phyloP scores from a whole-genome alignment of 2,329 filamentous ascomycete genomes.

The Pseudogymnoascus sp. region DNA sequence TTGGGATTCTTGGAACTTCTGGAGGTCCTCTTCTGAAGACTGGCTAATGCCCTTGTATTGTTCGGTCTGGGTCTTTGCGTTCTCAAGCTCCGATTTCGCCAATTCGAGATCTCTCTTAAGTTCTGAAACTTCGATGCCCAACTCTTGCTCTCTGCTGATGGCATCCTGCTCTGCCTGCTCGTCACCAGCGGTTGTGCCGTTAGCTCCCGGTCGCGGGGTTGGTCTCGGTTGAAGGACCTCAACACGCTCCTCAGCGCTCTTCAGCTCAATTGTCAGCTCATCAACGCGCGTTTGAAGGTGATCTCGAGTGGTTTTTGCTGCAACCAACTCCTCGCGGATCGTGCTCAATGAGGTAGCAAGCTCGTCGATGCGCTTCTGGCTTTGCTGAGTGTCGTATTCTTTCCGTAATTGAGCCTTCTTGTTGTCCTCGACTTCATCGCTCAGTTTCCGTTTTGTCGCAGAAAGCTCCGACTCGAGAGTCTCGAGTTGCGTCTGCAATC shows the following conservation, averaged over 20 bases:
- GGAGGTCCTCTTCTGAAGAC: constrained; percentile 77
- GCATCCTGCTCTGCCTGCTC: constrained; percentile 51
- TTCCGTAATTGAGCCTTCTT: constrained; percentile 79
- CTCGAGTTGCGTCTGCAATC: constrained; percentile 73
- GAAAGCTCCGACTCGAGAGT: constrained; percentile 71
- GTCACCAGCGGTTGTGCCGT: constrained; percentile 37
- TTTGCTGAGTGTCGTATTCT: constrained; percentile 84
- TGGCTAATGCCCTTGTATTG: constrained; percentile 87
- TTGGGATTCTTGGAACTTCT: constrained; percentile 70
- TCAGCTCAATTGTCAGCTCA: constrained; percentile 80
- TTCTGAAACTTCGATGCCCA: constrained; percentile 77
- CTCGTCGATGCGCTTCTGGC: constrained; percentile 87
- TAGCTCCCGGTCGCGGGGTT: constrained; percentile 50
- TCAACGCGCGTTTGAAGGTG: constrained; percentile 84
- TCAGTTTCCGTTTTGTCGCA: constrained; percentile 73
- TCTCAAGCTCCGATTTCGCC: constrained; percentile 71
- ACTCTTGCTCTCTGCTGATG: constrained; percentile 65
- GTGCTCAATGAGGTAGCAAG: constrained; percentile 73
- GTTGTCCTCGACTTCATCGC: constrained; percentile 73
- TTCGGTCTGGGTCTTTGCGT: constrained; percentile 72
- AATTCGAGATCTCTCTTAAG: constrained; percentile 83
- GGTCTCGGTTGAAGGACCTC: constrained; percentile 76
- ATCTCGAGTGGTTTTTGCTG: constrained; percentile 79
- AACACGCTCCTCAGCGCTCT: constrained; percentile 80
- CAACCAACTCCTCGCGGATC: constrained; percentile 78